phyloP scores from a whole-genome alignment of 2,329 filamentous ascomycete species.

The Venturia nashicola region DNA sequence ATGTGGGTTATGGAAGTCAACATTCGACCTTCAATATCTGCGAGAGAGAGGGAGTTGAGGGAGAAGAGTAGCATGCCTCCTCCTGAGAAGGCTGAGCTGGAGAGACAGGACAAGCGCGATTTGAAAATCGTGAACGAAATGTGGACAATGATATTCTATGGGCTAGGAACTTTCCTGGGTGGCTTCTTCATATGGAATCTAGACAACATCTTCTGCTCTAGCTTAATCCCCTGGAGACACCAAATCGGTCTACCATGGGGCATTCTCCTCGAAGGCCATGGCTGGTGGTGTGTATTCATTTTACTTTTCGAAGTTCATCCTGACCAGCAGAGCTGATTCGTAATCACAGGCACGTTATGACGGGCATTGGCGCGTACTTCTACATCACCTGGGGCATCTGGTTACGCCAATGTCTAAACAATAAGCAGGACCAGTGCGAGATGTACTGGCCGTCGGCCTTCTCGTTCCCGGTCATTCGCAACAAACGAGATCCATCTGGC shows the following conservation, averaged over 20 bases:
- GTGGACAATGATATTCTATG: constrained; percentile 63
- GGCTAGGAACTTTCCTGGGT: constrained; percentile 57
- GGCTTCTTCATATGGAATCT: constrained; percentile 70
- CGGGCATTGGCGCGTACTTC: constrained; percentile 69
- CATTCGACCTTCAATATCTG: constrained; percentile 43
- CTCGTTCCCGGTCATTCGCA: constrained; percentile 30
- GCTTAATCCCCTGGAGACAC: constrained; percentile 52
- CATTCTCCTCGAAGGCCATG: constrained; percentile 59
- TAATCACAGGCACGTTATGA: constrained; percentile 57
- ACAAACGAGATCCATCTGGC: neutral
- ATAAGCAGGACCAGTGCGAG: constrained; percentile 57
- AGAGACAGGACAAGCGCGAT: constrained; percentile 43
- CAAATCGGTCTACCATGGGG: constrained; percentile 68
- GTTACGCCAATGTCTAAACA: constrained; percentile 65
- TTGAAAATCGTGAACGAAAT: constrained; percentile 49
- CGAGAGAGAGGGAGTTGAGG: constrained; percentile 28
- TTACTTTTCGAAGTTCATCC: neutral
- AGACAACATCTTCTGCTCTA: constrained; percentile 64
- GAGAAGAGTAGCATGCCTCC: constrained; percentile 16
- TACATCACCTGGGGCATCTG: constrained; percentile 78
- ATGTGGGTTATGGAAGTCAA: constrained; percentile 66
- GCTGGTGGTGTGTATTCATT: constrained; percentile 48
- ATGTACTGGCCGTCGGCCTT: constrained; percentile 56
- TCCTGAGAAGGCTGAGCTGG: constrained; percentile 21
- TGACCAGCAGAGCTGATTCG: neutral